Evolutionary conservation across 2,329 filamentous ascomycete genomes (phyloP).

Genomic region (Aspergillus uvarum): DNA sequence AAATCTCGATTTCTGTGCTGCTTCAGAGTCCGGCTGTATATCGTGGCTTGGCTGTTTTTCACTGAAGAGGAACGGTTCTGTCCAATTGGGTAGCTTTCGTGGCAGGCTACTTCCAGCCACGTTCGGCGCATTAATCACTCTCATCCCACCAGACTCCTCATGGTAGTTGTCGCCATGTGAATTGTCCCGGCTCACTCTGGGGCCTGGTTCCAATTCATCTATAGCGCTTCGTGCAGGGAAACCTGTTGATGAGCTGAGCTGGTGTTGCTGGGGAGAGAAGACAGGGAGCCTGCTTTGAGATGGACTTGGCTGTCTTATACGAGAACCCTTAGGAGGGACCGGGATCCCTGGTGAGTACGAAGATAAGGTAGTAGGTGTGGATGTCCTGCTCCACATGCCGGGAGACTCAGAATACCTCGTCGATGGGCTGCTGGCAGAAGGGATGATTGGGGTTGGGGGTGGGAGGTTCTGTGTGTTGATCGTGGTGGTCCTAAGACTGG

Average conservation of each 20-base stretch:
- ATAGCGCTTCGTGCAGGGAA: slow-evolving; percentile 13
- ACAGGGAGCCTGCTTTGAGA: slow-evolving; percentile 39
- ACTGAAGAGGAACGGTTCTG: slow-evolving; percentile 50
- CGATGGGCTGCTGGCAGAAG: slow-evolving; percentile 45
- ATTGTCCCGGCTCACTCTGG: slow-evolving; percentile 11
- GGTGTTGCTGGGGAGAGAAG: slow-evolving; percentile 25
- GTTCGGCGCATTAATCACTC: slow-evolving; percentile 8
- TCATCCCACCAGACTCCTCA: slow-evolving; percentile 4
- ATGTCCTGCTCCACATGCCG: slow-evolving; percentile 48
- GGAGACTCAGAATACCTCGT: slow-evolving; percentile 49
- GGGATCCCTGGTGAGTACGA: slow-evolving; percentile 50
- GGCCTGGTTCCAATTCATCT: slow-evolving; percentile 15
- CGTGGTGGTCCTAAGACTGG: slow-evolving; percentile 37
- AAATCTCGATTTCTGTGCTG: neutral
- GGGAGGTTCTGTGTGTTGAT: slow-evolving; percentile 38
- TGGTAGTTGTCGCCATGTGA: slow-evolving; percentile 7
- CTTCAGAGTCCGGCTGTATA: neutral
- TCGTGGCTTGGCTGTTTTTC: slow-evolving; percentile 36
- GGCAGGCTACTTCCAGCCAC: slow-evolving; percentile 62
- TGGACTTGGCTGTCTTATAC: slow-evolving; percentile 38
- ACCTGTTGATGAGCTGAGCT: slow-evolving; percentile 23
- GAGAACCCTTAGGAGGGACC: slow-evolving; percentile 40
- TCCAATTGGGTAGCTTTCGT: slow-evolving; percentile 56
- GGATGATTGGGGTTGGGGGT: slow-evolving; percentile 39
- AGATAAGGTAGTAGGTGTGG: slow-evolving; percentile 51